These are phyloP conservation scores for Ogataea nonfermentans DNA, from an alignment of 805 yeast genomes.

Conservation along the genomic window DNA sequence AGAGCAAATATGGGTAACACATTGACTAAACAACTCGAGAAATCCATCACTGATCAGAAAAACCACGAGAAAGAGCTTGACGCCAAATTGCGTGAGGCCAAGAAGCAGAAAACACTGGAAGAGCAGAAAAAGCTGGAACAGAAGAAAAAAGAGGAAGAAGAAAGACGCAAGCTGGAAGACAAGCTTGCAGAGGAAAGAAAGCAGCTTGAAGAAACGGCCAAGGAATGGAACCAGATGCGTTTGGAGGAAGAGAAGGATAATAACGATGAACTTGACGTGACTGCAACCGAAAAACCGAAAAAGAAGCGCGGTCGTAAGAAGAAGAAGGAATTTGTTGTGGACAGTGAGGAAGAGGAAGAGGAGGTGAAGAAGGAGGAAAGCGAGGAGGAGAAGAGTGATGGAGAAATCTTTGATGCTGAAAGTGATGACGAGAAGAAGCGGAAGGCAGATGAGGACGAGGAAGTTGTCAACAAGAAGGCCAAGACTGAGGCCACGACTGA, in stretches of 20 bases:
- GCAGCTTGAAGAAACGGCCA: slow-evolving; percentile 54
- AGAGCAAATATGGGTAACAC: slow-evolving; percentile 89
- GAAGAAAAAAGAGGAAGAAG: slow-evolving; percentile 44
- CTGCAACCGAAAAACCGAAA: slow-evolving; percentile 33
- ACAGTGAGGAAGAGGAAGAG: slow-evolving; percentile 42
- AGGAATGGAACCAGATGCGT: slow-evolving; percentile 48
- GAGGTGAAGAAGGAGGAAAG: slow-evolving; percentile 13
- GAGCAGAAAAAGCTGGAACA: slow-evolving; percentile 45
- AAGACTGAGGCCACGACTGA: slow-evolving; percentile 22
- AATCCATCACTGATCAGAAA: slow-evolving; percentile 68
- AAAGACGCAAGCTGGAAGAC: slow-evolving; percentile 45
- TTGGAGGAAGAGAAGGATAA: slow-evolving; percentile 36
- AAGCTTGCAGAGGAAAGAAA: slow-evolving; percentile 44
- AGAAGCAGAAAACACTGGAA: slow-evolving; percentile 54
- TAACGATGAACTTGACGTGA: slow-evolving; percentile 34
- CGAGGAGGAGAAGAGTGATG: slow-evolving; percentile 13
- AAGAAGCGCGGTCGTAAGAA: slow-evolving; percentile 26
- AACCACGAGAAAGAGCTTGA: slow-evolving; percentile 58
- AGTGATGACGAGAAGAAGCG: slow-evolving; percentile 30
- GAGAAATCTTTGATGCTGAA: slow-evolving; percentile 21
- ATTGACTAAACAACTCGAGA: slow-evolving; percentile 65
- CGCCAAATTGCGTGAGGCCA: slow-evolving; percentile 70
- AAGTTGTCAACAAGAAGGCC: slow-evolving; percentile 18
- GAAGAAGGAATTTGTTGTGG: slow-evolving; percentile 32
- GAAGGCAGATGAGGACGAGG: slow-evolving; percentile 12